Evolutionary conservation across 805 yeast species (phyloP).

Genomic region (Zygoascus bituminiphila): DNA sequence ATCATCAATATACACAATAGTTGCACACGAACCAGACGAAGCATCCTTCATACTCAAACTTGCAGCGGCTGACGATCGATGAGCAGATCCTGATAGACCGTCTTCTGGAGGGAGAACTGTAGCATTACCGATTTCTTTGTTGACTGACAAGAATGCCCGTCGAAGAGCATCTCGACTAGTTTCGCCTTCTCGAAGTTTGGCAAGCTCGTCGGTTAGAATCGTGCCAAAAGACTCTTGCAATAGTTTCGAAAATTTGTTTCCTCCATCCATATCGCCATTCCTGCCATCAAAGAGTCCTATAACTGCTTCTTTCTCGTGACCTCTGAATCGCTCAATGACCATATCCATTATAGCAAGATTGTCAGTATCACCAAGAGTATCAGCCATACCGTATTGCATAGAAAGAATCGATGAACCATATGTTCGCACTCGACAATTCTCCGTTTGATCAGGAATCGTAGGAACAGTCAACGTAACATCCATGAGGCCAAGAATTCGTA

Average conservation of each 20-base stretch:
- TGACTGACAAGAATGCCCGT: constrained; percentile 68
- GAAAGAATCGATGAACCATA: constrained; percentile 72
- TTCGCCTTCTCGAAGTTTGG: constrained; percentile 36
- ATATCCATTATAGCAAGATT: constrained; percentile 70
- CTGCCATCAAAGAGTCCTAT: constrained; percentile 84
- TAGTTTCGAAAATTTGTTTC: constrained; percentile 49
- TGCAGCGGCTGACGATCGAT: constrained; percentile 45
- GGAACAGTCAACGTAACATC: constrained; percentile 91
- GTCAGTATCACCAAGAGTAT: constrained; percentile 59
- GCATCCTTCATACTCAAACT: constrained; percentile 58
- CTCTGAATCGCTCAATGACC: constrained; percentile 79
- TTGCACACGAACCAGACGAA: constrained; percentile 74
- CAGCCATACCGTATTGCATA: constrained; percentile 87
- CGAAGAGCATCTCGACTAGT: constrained; percentile 69
- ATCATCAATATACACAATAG: constrained; percentile 71
- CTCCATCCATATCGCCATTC: constrained; percentile 33
- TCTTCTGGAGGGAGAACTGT: constrained; percentile 25
- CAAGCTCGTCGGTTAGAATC: constrained; percentile 59
- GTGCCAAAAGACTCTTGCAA: constrained; percentile 66
- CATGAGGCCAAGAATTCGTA: constrained; percentile 77
- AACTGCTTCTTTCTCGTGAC: constrained; percentile 71
- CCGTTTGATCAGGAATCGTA: constrained; percentile 79
- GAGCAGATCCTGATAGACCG: constrained; percentile 32
- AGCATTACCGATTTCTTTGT: constrained; percentile 66
- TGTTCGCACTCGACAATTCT: constrained; percentile 78